A percentile compares a stretch with the other conserved stretches of the same genome.
Conservation (phyloP, 495 filamentous ascomycete species). For the Hypoxylon lenormandii region DNA sequence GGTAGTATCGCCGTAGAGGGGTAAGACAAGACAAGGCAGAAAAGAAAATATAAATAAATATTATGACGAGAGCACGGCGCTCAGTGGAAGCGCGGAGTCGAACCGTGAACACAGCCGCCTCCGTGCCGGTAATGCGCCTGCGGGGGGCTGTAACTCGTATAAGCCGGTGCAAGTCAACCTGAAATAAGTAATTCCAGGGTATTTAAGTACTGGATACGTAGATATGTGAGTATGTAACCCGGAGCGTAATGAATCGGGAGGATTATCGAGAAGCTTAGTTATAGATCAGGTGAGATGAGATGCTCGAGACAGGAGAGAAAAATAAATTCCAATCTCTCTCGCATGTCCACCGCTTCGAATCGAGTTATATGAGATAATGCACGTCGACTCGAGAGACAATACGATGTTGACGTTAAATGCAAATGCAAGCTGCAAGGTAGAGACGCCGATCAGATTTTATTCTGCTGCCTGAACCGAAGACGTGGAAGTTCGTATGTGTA, state of each 20-base stretch:
- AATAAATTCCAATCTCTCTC: not conserved
- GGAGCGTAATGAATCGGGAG: not conserved
- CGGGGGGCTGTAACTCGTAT: slow-evolving; percentile 12
- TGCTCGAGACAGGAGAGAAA: not conserved
- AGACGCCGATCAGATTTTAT: slow-evolving; percentile 28
- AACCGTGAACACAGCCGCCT: slow-evolving; percentile 37
- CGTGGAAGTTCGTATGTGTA: slow-evolving; percentile 3
- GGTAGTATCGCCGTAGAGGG: not conserved
- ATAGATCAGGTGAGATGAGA: not conserved
- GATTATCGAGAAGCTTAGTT: not conserved
- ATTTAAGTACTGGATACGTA: too few relatives aligned
- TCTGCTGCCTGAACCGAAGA: slow-evolving; percentile 48
- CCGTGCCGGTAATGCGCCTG: slow-evolving; percentile 28
- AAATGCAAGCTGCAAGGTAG: not conserved
- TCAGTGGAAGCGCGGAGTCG: slow-evolving; percentile 26
- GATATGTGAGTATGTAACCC: too few relatives aligned
- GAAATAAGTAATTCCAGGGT: not conserved
- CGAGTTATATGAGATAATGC: not conserved
- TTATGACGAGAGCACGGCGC: not conserved
- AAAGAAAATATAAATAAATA: not conserved
- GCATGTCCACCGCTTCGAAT: not conserved
- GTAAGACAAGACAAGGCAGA: not conserved
- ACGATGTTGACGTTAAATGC: slow-evolving; percentile 13
- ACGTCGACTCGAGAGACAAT: not conserved
- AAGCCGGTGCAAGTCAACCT: not conserved